phyloP scores from a whole-genome alignment of 2,329 filamentous ascomycete genomes.

The Ramularia collo-cygni region DNA sequence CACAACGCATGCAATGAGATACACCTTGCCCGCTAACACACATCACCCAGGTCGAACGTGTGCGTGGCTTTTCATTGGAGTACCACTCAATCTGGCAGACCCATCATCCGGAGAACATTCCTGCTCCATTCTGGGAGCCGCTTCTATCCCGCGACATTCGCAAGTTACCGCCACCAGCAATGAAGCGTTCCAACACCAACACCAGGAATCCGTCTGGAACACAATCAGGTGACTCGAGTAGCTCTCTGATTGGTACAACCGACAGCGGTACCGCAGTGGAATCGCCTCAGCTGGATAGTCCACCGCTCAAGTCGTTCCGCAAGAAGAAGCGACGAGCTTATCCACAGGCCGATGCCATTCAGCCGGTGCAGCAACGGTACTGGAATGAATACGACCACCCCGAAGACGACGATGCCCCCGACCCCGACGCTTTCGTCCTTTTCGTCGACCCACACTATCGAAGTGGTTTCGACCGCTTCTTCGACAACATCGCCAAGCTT shows the following conservation, averaged over 20 bases:
- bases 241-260: constrained; percentile 31
- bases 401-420: constrained; percentile 56
- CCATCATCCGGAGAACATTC: constrained; percentile 38
- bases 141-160: constrained; percentile 46
- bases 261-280: constrained; percentile 29
- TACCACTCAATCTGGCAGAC: constrained; percentile 47
- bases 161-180: constrained; percentile 41
- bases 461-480: constrained; percentile 58
- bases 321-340: constrained; percentile 36
- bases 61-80: constrained; percentile 49
- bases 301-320: constrained; percentile 36
- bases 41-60: constrained; percentile 37
- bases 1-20: background rate
- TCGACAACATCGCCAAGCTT: constrained; percentile 44
- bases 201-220: constrained; percentile 13
- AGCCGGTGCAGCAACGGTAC: constrained; percentile 43
- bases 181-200: constrained; percentile 19
- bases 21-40: background rate
- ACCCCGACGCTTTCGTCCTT: constrained; percentile 57
- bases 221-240: constrained; percentile 28
- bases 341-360: constrained; percentile 13
- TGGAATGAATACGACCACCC: constrained; percentile 87
- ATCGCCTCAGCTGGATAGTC: constrained; percentile 33
- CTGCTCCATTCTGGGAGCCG: constrained; percentile 43
- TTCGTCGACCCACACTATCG: constrained; percentile 65